Percentiles rank a stretch among this genome's conserved stretches.
phyloP scores from a whole-genome alignment of 352 stramenopile species.

The Pilasporangium apinafurcum region DNA sequence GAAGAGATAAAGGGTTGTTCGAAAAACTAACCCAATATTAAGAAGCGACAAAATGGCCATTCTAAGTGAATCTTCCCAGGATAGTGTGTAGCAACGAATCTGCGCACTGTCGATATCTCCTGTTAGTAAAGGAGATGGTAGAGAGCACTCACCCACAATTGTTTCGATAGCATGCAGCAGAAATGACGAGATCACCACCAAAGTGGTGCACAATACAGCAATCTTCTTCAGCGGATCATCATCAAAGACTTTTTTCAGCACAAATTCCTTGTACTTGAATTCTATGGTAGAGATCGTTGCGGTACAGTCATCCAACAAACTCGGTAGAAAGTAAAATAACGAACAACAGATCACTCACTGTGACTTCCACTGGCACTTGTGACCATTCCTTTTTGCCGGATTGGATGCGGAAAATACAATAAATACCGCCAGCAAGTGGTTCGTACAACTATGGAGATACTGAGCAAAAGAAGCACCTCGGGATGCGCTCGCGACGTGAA shows the following conservation, averaged over 20 bases:
- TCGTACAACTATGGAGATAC: slow-evolving; percentile 26
- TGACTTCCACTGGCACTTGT: slow-evolving; percentile 51
- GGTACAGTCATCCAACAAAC: background rate
- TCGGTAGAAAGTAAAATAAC: background rate
- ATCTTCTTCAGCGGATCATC: slow-evolving; percentile 45
- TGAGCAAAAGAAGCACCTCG: slow-evolving; percentile 36
- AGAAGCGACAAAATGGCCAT: slow-evolving; percentile 38
- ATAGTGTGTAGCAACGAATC: slow-evolving; percentile 24
- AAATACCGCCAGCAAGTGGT: slow-evolving; percentile 46
- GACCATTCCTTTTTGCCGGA: slow-evolving; percentile 60
- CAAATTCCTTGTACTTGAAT: slow-evolving; percentile 61
- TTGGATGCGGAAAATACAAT: slow-evolving; percentile 64
- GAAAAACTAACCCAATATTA: slow-evolving; percentile 33
- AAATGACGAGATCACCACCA: slow-evolving; percentile 28
- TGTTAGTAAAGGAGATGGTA: slow-evolving; percentile 2
- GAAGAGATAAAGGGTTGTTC: background rate
- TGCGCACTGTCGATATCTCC: background rate
- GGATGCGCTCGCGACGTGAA: slow-evolving; percentile 12
- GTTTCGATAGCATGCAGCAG: slow-evolving; percentile 42
- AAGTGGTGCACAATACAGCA: slow-evolving; percentile 8
- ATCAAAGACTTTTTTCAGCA: slow-evolving; percentile 70
- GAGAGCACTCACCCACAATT: slow-evolving; percentile 28
- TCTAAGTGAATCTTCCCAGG: slow-evolving; percentile 31
- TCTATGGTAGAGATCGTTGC: too few relatives aligned
- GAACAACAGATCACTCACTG: slow-evolving; percentile 11